Evolutionary conservation across 2,329 filamentous ascomycete species (phyloP).

Genomic region (Colletotrichum phormii): DNA sequence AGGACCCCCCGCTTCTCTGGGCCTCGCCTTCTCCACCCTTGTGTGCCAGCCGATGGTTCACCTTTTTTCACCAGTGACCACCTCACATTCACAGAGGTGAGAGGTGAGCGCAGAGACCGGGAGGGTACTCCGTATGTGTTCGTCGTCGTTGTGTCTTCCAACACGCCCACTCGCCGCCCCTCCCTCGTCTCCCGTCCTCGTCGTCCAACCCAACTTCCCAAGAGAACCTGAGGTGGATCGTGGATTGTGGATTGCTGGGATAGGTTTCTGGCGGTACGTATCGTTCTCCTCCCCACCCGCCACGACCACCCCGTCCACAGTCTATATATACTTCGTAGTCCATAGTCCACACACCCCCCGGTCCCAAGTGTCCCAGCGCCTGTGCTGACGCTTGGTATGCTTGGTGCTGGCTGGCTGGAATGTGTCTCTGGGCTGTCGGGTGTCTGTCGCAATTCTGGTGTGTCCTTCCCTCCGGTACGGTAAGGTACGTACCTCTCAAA

Average conservation of each 20-base stretch:
- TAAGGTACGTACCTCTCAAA: slow-evolving; percentile 6
- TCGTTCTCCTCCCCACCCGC: no score
- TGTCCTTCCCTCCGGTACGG: slow-evolving; percentile 18
- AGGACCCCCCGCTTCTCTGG: slow-evolving; percentile 28
- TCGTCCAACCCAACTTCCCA: background rate
- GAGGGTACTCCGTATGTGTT: background rate
- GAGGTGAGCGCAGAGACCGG: background rate
- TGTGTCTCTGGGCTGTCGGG: slow-evolving; percentile 17
- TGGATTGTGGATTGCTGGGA: background rate
- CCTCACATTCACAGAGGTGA: background rate
- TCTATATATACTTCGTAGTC: no score
- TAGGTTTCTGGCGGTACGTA: background rate
- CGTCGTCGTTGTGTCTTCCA: background rate
- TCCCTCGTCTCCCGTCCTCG: background rate
- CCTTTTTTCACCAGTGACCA: background rate
- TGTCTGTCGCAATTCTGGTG: slow-evolving; percentile 18
- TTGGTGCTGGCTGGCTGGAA: slow-evolving; percentile 8
- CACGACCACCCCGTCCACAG: background rate
- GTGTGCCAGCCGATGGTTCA: background rate
- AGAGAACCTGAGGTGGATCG: background rate
- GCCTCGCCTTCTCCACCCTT: slow-evolving; percentile 5
- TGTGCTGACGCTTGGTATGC: slow-evolving; percentile 24
- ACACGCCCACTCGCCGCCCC: background rate
- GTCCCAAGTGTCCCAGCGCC: slow-evolving; percentile 12
- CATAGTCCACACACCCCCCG: no score